Evolutionary conservation across 129 eudicot species (phyloP), one percentile per base, ranked within the genome.

Genomic region (Dittrichia graveolens): DNA sequence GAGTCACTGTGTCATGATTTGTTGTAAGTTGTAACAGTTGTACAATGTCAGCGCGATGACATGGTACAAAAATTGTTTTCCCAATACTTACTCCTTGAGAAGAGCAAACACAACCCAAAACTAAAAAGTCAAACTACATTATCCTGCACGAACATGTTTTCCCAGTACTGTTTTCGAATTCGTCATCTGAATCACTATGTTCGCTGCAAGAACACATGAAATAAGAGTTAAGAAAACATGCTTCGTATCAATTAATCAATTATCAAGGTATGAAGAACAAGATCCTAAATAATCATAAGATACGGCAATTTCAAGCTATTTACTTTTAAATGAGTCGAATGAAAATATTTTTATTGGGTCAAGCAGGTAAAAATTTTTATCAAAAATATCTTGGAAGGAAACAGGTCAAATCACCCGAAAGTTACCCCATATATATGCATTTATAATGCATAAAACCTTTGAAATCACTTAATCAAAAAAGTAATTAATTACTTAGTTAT

Each of bases 141-240:
- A 91, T 88, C 76, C 60, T 81, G 89, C 97, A 91, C 11, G 89
- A 77, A 72, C 97, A 91, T 44, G 92, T 79, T 81, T 79, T 83
- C 70, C 75, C 87, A 54, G 65, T 71, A 65, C 77, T 75, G 45
- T 59, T 74, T 68, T 82, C 93, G 78, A 86, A 86, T 54, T 89
- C 97, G 45, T 92, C 86, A 40, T 92, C 96, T 10, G 96, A 86
- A 43, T 71, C 83, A 50, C 87, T 85, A 48, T 66, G 72, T 41
- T 91, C 97, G 46, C 97, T 91, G 89, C 82, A 73, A 45, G 52
- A 41, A 14, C 37, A 45, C 58, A n/a, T 59, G 35, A 54, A 52
- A 62, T 45, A 10, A 41, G 24, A 78, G 31, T 78, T 11, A 24
- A 69, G 71, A 61, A 43, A 15, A 56, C 6, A 58, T 37, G 4